These are phyloP conservation scores for Aspergillus bridgeri DNA, from an alignment of 495 filamentous ascomycete species.

Conservation along the genomic window DNA sequence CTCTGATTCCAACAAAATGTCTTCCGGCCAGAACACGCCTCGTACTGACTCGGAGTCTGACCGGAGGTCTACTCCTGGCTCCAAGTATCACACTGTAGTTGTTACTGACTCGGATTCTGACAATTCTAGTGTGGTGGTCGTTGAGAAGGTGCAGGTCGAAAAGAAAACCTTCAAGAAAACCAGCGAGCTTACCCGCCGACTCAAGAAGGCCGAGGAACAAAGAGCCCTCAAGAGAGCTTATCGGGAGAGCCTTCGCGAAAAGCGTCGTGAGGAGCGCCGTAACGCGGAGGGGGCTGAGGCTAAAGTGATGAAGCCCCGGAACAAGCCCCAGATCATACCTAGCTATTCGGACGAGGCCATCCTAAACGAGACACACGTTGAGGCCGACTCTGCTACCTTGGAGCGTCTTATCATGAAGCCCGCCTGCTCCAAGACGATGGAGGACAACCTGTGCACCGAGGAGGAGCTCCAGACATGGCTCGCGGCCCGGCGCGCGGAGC, in stretches of 20 bases:
- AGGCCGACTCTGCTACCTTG: background rate
- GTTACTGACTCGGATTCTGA: no score
- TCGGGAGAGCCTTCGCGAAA: no score
- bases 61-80: no score
- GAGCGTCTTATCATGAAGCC: background rate
- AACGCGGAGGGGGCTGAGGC: no score
- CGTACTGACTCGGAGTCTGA: no score
- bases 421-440: background rate
- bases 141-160: no score
- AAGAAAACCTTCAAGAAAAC: background rate
- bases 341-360: background rate
- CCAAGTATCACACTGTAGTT: no score
- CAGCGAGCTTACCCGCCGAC: background rate
- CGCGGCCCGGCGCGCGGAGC: background rate
- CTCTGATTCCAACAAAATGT: no score
- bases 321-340: background rate
- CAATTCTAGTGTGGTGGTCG: no score
- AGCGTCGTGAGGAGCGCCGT: background rate
- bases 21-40: no score
- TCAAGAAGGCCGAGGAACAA: background rate
- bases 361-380: background rate
- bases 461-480: background rate
- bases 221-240: background rate
- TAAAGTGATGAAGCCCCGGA: background rate
- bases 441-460: background rate